These are phyloP conservation scores for Colletotrichum somersetense DNA, from an alignment of 2,329 filamentous ascomycete species.

Conservation along the genomic window DNA sequence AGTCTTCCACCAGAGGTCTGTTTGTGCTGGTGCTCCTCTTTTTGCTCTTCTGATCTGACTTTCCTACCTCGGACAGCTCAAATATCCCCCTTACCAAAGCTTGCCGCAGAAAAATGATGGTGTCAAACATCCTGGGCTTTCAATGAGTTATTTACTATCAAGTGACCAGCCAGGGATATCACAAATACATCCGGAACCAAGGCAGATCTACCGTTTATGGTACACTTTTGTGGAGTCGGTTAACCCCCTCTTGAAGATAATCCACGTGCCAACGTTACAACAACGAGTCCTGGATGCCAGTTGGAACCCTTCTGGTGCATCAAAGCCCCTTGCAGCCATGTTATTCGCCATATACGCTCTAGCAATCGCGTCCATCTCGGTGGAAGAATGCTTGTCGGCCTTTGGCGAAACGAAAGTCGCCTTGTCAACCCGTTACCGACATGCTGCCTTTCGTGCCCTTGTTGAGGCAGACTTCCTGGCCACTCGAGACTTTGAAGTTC, in stretches of 20 bases:
- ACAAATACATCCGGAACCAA: constrained; percentile 49
- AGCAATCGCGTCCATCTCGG: constrained; percentile 44
- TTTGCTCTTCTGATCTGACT: not conserved
- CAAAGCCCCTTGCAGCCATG: constrained; percentile 44
- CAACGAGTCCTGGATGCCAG: constrained; percentile 48
- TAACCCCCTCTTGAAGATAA: constrained; percentile 50
- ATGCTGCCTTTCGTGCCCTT: constrained; percentile 45
- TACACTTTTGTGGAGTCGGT: constrained; percentile 51
- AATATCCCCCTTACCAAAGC: constrained; percentile 41
- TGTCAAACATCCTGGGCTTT: constrained; percentile 29
- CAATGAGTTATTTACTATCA: constrained; percentile 32
- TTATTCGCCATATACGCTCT: constrained; percentile 49
- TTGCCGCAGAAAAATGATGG: constrained; percentile 45
- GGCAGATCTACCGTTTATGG: constrained; percentile 49
- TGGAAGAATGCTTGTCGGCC: constrained; percentile 35
- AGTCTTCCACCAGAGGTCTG: constrained; percentile 22
- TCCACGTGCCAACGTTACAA: constrained; percentile 51
- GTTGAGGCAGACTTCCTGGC: constrained; percentile 46
- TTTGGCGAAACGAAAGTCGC: constrained; percentile 41
- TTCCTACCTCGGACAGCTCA: not conserved
- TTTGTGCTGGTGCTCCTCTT: accelerated
- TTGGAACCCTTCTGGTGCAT: constrained; percentile 43
- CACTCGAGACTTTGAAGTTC: constrained; percentile 47
- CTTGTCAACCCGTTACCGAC: constrained; percentile 45
- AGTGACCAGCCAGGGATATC: not conserved